Evolutionary conservation across 352 stramenopile genomes (phyloP), one percentile per base, ranked within the genome.

Genomic region (Pythium apleroticum): DNA sequence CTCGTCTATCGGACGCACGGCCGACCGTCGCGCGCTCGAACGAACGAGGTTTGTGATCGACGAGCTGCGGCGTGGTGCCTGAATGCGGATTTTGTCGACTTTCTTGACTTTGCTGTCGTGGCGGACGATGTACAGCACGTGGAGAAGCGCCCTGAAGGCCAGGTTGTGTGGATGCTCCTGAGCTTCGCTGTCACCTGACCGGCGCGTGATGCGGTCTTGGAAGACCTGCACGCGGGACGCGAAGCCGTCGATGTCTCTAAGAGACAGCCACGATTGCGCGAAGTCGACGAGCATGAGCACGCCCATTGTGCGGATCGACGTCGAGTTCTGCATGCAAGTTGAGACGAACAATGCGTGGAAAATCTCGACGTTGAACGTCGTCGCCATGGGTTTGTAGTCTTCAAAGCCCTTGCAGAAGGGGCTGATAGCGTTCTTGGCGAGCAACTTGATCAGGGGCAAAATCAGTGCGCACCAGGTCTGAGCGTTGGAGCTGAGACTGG

Each of bases 361-460:
- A 2, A 64, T 22, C 22, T 67, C 58, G 17, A 67, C 65, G 9
- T 57, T 61, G 14, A 67, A 55, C 5, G 63, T 60, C 1, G 63
- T 39, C 1, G 45, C n/a, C n/a, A 66, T 67, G 12, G 71, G 68
- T 17, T 71, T 84, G 7, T 54, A 41, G 22, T 74, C 76, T 22
- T 76, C 68, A 14, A 35, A 67, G 24, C 52, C 43, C 10, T 15
- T 14, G 15, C 57, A 57, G 52, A 63, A 22, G 20, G 49, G 30
- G 58, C 65, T 70, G 22, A 83, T 69, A 20, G 63, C 49, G 53
- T 78, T 77, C 58, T 84, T 81, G 27, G 64, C 67, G 1, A 49
- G 37, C n/a, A 84, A 58, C 48, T 84, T 84, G 28, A 81, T 64
- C 20, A 79, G 50, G 11, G 68, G 73, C 25, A 84, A 58, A 9